These are phyloP conservation scores for Mariannaea sp. DNA, from an alignment of 2,329 filamentous ascomycete species.

Conservation along the genomic window DNA sequence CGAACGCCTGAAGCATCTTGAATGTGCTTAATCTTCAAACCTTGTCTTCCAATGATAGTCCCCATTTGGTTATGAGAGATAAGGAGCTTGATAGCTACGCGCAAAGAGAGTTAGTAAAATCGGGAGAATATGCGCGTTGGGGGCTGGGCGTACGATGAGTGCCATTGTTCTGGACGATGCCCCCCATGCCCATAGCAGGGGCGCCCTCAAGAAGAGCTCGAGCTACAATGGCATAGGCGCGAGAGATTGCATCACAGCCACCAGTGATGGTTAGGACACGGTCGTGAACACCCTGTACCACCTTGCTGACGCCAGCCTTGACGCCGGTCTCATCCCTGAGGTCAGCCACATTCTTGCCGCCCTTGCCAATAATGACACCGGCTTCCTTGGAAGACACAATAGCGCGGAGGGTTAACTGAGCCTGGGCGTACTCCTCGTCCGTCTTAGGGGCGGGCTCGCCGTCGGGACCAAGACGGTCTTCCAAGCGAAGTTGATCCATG, in stretches of 20 bases:
- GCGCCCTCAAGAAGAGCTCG: conserved; percentile 91
- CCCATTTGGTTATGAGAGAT: conserved; percentile 99
- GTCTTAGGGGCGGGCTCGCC: conserved; percentile 85
- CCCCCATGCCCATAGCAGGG: conserved; percentile 94
- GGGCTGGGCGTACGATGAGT: conserved; percentile 75
- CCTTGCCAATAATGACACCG: conserved; percentile 98
- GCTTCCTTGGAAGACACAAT: conserved; percentile 99
- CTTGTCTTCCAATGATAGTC: conserved; percentile 95
- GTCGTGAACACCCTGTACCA: conserved; percentile 95
- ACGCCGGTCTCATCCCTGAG: conserved; percentile 97
- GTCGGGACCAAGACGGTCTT: conserved; percentile 71
- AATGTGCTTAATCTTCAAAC: conserved; percentile 99
- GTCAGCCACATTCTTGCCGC: conserved; percentile 96
- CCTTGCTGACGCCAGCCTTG: conserved; percentile 97
- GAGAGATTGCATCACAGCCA: conserved; percentile 82
- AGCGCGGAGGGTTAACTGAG: conserved; percentile 90
- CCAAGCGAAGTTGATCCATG: conserved; percentile 69
- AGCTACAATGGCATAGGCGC: conserved; percentile 92
- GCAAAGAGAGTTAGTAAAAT: conserved; percentile 20
- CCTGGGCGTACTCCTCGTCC: conserved; percentile 93
- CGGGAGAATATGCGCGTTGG: neutral
- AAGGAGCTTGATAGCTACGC: conserved; percentile 87
- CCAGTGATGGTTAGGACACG: conserved; percentile 96
- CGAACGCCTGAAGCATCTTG: conserved; percentile 95
- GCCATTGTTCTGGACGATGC: conserved; percentile 81